These are phyloP conservation scores for Rostrohypoxylon terebratum DNA, from an alignment of 495 filamentous ascomycete species.

Conservation along the genomic window DNA sequence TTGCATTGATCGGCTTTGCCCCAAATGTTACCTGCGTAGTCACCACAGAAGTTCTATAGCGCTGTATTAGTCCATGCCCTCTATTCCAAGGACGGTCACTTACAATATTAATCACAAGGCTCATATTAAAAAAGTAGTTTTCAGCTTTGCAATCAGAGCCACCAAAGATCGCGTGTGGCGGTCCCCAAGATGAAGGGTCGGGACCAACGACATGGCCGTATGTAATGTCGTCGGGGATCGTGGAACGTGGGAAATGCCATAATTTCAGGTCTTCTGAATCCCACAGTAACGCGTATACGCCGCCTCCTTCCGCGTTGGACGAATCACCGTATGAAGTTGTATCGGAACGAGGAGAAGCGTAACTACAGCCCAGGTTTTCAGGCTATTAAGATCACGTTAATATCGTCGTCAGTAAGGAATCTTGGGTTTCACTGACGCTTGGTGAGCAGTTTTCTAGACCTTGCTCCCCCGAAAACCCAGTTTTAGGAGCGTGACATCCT, in stretches of 20 bases:
- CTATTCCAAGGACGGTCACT: neutral
- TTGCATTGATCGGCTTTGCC: slow-evolving; percentile 52
- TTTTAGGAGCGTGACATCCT: slow-evolving; percentile 56
- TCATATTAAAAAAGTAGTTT: slow-evolving; percentile 48
- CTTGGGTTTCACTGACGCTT: slow-evolving; percentile 24
- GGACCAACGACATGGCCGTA: slow-evolving; percentile 61
- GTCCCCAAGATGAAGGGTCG: slow-evolving; percentile 70
- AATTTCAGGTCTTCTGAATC: slow-evolving; percentile 71
- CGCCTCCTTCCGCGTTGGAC: slow-evolving; percentile 75
- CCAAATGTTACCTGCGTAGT: slow-evolving; percentile 83
- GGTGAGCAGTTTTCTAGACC: slow-evolving; percentile 38
- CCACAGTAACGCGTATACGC: slow-evolving; percentile 75
- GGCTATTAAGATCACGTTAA: slow-evolving; percentile 24
- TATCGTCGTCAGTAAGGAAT: neutral
- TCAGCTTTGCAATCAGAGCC: slow-evolving; percentile 43
- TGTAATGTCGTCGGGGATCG: slow-evolving; percentile 69
- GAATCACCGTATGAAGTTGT: slow-evolving; percentile 65
- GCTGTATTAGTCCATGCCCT: slow-evolving; percentile 8
- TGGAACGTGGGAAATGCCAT: slow-evolving; percentile 74
- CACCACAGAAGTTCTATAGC: slow-evolving; percentile 78
- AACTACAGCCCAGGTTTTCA: slow-evolving; percentile 45
- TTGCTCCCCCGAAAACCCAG: slow-evolving; percentile 49
- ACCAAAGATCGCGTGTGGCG: slow-evolving; percentile 57
- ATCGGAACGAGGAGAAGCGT: slow-evolving; percentile 42
- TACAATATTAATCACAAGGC: slow-evolving; percentile 48